Conservation (phyloP, 164 flowering plant species). For the Berberis vulgaris region DNA sequence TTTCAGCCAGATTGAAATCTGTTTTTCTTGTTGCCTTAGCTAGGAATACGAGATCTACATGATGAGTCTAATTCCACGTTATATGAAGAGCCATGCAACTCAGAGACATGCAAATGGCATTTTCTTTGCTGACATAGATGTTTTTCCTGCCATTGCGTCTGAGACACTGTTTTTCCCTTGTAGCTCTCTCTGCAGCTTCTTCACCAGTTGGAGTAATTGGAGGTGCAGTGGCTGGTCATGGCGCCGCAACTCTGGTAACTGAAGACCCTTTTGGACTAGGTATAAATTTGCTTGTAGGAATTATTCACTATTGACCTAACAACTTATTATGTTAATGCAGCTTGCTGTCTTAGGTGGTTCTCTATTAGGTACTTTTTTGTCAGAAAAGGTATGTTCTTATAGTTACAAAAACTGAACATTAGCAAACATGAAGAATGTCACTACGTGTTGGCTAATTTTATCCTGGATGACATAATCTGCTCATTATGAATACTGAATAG, state of each 20-base stretch:
- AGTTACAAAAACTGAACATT: background rate
- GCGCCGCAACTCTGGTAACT: conserved; percentile 84
- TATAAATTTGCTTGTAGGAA: no score
- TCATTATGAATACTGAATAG: no score
- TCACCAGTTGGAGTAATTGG: conserved; percentile 96
- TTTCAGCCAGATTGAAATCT: no score
- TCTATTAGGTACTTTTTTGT: conserved; percentile 81
- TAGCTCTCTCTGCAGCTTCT: conserved; percentile 99
- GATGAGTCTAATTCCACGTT: no score
- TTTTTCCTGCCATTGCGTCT: background rate
- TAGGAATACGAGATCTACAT: no score
- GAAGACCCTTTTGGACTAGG: background rate
- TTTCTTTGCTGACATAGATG: no score
- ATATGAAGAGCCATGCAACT: no score
- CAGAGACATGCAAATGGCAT: no score
- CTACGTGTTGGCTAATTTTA: no score
- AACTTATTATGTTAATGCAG: conserved; percentile 31
- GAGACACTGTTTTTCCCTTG: conserved; percentile 4
- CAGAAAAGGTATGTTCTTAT: conserved; percentile 64
- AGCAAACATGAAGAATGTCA: background rate
- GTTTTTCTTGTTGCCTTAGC: no score
- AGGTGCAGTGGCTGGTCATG: conserved; percentile 95
- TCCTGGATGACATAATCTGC: no score
- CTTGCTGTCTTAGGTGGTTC: conserved; percentile 96
- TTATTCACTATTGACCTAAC: background rate